phyloP scores from a whole-genome alignment of 1,284 basidiomycete species.

The Fomitopsis betulina region DNA sequence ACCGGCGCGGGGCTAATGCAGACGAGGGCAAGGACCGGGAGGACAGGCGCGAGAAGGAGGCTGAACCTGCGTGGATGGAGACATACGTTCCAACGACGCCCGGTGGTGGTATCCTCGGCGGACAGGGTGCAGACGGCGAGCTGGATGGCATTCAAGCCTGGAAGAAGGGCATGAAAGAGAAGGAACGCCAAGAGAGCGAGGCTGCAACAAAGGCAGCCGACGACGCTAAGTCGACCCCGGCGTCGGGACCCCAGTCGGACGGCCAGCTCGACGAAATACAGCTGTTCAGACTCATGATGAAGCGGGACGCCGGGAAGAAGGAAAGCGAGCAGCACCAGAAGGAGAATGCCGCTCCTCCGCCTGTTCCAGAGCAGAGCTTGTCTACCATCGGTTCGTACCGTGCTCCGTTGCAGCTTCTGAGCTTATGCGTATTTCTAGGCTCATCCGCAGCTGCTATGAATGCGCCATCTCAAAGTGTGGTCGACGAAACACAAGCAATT shows the following conservation, averaged over 20 bases:
- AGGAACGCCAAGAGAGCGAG: constrained; percentile 49
- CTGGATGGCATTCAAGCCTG: constrained; percentile 86
- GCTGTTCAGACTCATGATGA: constrained; percentile 83
- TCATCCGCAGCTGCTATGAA: background rate
- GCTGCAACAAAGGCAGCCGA: constrained; percentile 26
- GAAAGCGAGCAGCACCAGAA: constrained; percentile 30
- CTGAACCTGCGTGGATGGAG: constrained; percentile 90
- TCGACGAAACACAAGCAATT: background rate
- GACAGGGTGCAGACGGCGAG: constrained; percentile 55
- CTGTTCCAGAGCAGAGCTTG: background rate
- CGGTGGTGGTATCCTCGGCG: constrained; percentile 60
- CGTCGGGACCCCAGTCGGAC: constrained; percentile 24
- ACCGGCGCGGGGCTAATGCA: constrained; percentile 42
- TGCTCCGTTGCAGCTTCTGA: background rate
- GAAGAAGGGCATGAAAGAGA: constrained; percentile 85
- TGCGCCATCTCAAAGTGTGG: background rate
- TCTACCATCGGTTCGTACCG: background rate
- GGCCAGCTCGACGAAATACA: constrained; percentile 76
- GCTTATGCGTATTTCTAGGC: background rate
- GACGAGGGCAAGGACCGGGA: constrained; percentile 57
- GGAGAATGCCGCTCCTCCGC: constrained; percentile 9
- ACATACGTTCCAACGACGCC: constrained; percentile 66
- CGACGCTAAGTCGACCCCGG: constrained; percentile 8
- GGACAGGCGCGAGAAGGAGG: constrained; percentile 60
- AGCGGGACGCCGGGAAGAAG: constrained; percentile 72